These are phyloP conservation scores for Mycena albidolilacea DNA, from an alignment of 768 basidiomycete species.

Conservation along the genomic window DNA sequence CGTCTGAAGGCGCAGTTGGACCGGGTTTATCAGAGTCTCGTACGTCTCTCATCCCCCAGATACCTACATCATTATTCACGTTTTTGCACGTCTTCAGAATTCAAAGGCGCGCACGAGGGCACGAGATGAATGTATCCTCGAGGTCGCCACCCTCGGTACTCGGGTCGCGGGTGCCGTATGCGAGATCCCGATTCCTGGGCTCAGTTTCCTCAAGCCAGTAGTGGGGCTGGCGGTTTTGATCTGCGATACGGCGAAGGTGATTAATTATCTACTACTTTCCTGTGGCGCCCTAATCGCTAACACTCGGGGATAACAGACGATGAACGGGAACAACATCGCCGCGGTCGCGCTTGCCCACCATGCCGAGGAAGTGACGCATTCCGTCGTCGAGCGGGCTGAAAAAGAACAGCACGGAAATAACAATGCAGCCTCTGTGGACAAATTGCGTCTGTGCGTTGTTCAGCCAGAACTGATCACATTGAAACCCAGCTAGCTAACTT, in stretches of 20 bases:
- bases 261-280: background rate
- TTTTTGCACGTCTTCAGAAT: background rate
- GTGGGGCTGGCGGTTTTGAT: conserved; percentile 3
- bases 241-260: conserved; percentile 17
- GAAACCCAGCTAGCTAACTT: no score
- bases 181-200: background rate
- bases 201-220: background rate
- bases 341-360: background rate
- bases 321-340: conserved; percentile 1
- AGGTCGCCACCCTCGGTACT: background rate
- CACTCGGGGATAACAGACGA: background rate
- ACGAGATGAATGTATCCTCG: background rate
- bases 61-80: no score
- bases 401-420: background rate
- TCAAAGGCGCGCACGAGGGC: background rate
- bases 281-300: background rate
- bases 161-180: background rate
- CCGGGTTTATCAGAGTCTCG: no score
- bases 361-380: background rate
- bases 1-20: no score
- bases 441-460: background rate
- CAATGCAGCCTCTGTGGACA: background rate
- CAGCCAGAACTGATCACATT: no score
- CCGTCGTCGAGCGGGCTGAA: background rate
- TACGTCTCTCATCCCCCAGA: no score